Conservation (phyloP, 2,329 filamentous ascomycete genomes). For the Claviceps sp. region DNA sequence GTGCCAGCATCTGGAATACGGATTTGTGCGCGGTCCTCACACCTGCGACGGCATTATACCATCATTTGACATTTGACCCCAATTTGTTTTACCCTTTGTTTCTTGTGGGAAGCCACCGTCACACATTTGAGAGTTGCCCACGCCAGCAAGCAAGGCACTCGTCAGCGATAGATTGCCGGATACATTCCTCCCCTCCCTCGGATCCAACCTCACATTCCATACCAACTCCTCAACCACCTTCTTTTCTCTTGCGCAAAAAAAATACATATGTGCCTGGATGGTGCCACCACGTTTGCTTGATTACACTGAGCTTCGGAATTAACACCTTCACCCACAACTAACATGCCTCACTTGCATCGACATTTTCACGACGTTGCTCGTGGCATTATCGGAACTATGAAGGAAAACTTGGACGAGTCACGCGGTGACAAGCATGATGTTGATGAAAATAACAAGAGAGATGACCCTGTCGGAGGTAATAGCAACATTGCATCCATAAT, state of each 20-base stretch:
- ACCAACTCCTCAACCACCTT: slow-evolving; percentile 2
- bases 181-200: slow-evolving; percentile 16
- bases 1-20: not conserved
- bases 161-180: slow-evolving; percentile 11
- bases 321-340: slow-evolving; percentile 4
- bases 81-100: slow-evolving; percentile 9
- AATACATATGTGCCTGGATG: slow-evolving; percentile 8
- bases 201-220: slow-evolving; percentile 17
- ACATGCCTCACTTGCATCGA: slow-evolving; percentile 18
- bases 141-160: slow-evolving; percentile 9
- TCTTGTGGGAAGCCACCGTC: not conserved
- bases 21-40: no score
- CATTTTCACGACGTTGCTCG: slow-evolving; percentile 12
- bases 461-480: slow-evolving; percentile 1
- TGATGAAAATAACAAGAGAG: not conserved
- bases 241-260: slow-evolving; percentile 1
- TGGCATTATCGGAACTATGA: slow-evolving; percentile 1
- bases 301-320: not conserved
- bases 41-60: not conserved
- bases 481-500: not conserved
- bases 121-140: slow-evolving; percentile 7
- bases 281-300: not conserved
- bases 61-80: slow-evolving; percentile 14
- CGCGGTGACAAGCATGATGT: not conserved
- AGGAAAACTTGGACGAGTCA: not conserved